Base-by-base conservation (phyloP, 2,329 filamentous ascomycete species). In the Pyrenochaeta sp. region DNA sequence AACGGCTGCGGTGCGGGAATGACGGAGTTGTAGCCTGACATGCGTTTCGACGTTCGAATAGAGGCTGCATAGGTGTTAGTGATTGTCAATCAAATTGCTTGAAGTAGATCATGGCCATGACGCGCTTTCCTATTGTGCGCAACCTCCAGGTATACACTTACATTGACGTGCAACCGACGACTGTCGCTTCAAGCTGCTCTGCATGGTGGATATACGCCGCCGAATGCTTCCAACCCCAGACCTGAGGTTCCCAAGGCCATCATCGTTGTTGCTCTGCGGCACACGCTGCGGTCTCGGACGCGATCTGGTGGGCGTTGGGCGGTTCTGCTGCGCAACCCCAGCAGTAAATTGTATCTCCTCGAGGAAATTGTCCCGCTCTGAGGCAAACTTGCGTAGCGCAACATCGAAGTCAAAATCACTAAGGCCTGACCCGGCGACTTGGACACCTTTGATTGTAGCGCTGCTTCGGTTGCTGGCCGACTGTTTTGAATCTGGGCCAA, bases 11-110 rank as follows among this genome's bases (percentile, higher is more conserved):
- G 95, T 2, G 88, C 89, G 13, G 95, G 95, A 52, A 99, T 98
- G 51, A 99, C 95, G 1, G 95, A 97, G 77, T 98, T 98, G 79
- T 99, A 99, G 76, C 96, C 96, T 78, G 94, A 98, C 65, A 98
- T 82, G 69, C 95, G 88, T 79, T 89, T 95, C 37, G 93, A 89
- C 5, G 93, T 97, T 68, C 93, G 89, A 62, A 90, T 84, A 25
- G 90, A 91, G 62, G 86, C 86, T 71, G 56, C 48, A 64, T 58
- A 56, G 61, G 65, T 62, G 66, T 73, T 59, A 76, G 69, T 61
- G 59, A 64, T 61, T 28, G 52, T 42, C 46, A 54, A 64, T 53
- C 30, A 63, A 66, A 67, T 39, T 13, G 36, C 13, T 10, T 56
- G 15, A 65, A 71, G 61, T 27, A 61, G 64, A 57, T 64, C 63